These are phyloP conservation scores for Starmerella floricola DNA, from an alignment of 805 yeast genomes.

Conservation along the genomic window DNA sequence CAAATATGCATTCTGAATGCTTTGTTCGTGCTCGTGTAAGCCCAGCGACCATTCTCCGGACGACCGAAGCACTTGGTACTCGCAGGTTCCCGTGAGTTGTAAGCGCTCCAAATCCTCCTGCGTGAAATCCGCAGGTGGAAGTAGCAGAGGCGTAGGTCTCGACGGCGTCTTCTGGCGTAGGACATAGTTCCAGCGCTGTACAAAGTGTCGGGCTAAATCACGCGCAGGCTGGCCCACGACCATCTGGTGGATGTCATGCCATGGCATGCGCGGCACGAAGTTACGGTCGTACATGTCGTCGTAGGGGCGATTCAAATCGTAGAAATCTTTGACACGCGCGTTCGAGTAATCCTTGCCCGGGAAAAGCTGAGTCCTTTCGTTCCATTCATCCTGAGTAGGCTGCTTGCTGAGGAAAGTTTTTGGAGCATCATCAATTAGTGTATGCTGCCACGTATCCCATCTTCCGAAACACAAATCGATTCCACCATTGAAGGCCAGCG, in stretches of 20 bases:
- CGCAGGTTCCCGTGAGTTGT: conserved; percentile 71
- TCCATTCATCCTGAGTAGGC: conserved; percentile 31
- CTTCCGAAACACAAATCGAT: conserved; percentile 92
- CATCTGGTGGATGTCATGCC: conserved; percentile 98
- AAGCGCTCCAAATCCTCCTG: conserved; percentile 53
- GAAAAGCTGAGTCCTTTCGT: conserved; percentile 44
- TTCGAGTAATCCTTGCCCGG: conserved; percentile 98
- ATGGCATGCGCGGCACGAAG: conserved; percentile 86
- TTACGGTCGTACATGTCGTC: conserved; percentile 84
- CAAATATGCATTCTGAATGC: conserved; percentile 86
- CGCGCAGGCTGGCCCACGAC: conserved; percentile 89
- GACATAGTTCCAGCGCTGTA: conserved; percentile 93
- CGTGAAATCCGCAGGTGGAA: conserved; percentile 85
- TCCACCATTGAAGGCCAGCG: conserved; percentile 87
- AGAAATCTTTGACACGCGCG: conserved; percentile 84
- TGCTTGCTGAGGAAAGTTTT: conserved; percentile 28
- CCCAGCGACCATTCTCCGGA: conserved; percentile 93
- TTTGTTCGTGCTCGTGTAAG: conserved; percentile 66
- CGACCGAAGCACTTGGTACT: conserved; percentile 78
- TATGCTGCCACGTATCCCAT: conserved; percentile 94
- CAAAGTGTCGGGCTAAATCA: conserved; percentile 85
- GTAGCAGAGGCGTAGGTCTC: conserved; percentile 75
- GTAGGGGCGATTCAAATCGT: conserved; percentile 67
- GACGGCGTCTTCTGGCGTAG: conserved; percentile 90
- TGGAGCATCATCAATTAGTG: conserved; percentile 58